Conservation (phyloP, 2,329 filamentous ascomycete genomes). For the Botrytis porri region DNA sequence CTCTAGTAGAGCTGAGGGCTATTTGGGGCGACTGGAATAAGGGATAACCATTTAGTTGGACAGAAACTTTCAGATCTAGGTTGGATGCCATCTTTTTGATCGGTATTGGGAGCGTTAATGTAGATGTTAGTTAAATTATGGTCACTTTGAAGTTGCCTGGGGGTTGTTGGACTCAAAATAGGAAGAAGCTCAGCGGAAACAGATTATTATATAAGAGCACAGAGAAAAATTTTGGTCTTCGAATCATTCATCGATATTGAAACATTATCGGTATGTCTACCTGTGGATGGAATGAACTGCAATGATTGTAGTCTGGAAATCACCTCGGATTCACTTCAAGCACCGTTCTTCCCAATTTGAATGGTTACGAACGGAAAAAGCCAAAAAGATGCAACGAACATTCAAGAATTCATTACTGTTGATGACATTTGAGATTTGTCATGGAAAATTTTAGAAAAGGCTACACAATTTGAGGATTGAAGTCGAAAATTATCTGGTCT, state of each 20-base stretch:
- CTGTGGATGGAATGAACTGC: not conserved
- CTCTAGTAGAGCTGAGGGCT: not conserved
- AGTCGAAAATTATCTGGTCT: too few relatives aligned
- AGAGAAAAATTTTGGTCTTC: rapidly evolving
- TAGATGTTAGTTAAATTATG: not conserved
- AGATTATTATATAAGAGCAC: not conserved
- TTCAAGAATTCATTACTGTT: not conserved
- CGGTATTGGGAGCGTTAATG: not conserved
- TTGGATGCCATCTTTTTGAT: not conserved
- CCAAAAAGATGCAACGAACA: not conserved
- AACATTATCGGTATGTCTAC: not conserved
- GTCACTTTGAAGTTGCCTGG: not conserved
- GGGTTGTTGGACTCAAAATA: not conserved
- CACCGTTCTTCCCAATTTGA: not conserved
- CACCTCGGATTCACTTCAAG: not conserved
- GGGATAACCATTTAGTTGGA: not conserved
- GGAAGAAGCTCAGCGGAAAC: not conserved
- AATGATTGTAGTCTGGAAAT: not conserved
- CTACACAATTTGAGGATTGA: not conserved
- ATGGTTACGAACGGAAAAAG: not conserved
- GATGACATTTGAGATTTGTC: not conserved
- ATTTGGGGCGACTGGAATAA: not conserved
- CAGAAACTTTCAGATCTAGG: not conserved
- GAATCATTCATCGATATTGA: not conserved
- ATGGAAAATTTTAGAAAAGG: rapidly evolving